These are phyloP conservation scores for Agaricus subrufescens DNA, from an alignment of 768 basidiomycete species.

Conservation along the genomic window DNA sequence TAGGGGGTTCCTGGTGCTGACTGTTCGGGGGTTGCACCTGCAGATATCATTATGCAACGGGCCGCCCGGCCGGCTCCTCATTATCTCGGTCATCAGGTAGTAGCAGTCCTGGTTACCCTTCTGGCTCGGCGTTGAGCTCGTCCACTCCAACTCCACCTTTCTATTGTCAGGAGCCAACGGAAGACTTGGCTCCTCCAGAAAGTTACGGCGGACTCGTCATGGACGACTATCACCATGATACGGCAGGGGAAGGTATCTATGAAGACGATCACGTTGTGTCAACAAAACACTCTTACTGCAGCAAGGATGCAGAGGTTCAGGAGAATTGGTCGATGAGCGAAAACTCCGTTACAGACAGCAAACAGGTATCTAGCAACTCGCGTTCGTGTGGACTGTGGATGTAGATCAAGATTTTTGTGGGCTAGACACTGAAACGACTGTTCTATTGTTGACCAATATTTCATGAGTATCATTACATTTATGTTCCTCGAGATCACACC, in stretches of 20 bases:
- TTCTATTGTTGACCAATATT: background rate
- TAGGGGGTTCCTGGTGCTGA: background rate
- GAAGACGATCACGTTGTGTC: background rate
- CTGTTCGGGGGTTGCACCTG: background rate
- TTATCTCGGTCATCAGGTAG: background rate
- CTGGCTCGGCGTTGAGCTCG: background rate
- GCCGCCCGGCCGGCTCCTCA: background rate
- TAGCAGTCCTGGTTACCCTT: background rate
- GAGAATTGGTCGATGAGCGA: background rate
- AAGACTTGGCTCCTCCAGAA: background rate
- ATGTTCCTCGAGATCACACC: too few relatives aligned
- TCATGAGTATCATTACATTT: background rate
- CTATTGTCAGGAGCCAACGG: background rate
- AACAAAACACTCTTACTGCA: background rate
- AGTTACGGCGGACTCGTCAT: background rate
- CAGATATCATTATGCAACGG: background rate
- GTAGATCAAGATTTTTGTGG: background rate
- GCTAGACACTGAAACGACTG: background rate
- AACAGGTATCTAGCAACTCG: background rate
- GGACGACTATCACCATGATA: background rate
- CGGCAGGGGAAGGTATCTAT: background rate
- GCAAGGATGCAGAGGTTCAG: background rate
- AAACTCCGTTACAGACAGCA: too few relatives aligned
- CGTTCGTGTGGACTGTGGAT: background rate
- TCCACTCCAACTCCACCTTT: constrained; percentile 1